phyloP scores from a whole-genome alignment of 73 alveolate species.

The Paramecium sonneborni region DNA sequence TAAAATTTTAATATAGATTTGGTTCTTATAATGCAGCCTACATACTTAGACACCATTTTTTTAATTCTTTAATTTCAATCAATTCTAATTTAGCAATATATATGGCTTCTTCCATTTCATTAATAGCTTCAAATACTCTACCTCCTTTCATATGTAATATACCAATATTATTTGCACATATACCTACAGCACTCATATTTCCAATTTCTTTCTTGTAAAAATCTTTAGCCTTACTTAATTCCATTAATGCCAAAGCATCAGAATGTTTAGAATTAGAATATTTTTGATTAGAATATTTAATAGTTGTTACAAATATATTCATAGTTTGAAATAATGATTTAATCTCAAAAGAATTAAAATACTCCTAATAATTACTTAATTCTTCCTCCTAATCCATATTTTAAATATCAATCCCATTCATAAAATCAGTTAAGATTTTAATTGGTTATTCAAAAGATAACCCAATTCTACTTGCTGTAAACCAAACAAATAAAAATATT shows the following conservation, averaged over 20 bases:
- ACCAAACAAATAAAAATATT: constrained; percentile 43
- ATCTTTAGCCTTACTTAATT: constrained; percentile 46
- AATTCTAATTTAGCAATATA: constrained; percentile 47
- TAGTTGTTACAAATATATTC: constrained; percentile 44
- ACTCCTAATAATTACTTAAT: constrained; percentile 16
- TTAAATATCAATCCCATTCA: constrained; percentile 28
- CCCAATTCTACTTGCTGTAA: constrained; percentile 29
- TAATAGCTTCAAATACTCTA: constrained; percentile 47
- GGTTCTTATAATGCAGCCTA: constrained; percentile 42
- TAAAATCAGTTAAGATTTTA: constrained; percentile 19
- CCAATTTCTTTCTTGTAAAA: constrained; percentile 51
- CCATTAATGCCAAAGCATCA: constrained; percentile 53
- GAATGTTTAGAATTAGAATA: constrained; percentile 49
- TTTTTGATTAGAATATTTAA: constrained; percentile 32
- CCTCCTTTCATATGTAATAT: constrained; percentile 52
- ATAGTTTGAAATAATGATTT: constrained; percentile 45
- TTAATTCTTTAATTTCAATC: constrained; percentile 27
- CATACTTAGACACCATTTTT: constrained; percentile 32
- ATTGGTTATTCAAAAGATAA: constrained; percentile 48
- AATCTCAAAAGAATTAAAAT: constrained; percentile 48
- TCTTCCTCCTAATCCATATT: constrained; percentile 52
- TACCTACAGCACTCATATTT: constrained; percentile 56
- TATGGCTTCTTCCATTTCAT: constrained; percentile 53
- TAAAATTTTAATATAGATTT: constrained; percentile 30
- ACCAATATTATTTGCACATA: constrained; percentile 56